Conservation (phyloP, 1,284 basidiomycete genomes). For the Tranzscheliella williamsii region DNA sequence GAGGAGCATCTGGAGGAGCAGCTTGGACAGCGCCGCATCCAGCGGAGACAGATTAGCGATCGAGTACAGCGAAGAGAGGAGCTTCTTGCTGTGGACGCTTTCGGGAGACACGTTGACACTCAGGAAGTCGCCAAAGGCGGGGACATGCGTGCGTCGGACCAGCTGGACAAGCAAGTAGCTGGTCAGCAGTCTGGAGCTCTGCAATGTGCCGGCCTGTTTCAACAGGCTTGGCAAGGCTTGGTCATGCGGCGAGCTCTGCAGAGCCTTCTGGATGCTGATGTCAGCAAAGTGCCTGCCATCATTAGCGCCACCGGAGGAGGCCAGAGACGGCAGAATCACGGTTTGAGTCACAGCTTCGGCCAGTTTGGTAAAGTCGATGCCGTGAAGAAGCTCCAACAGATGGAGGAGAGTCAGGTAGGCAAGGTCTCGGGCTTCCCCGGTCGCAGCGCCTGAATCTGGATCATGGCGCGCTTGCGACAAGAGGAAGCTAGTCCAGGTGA, state of each 20-base stretch:
- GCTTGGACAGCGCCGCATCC: conserved; percentile 6
- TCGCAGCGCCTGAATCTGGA: too few species aligned
- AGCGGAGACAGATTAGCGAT: conserved; percentile 22
- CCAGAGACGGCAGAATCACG: conserved; percentile 11
- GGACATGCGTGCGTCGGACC: conserved; percentile 10
- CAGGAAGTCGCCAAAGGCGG: conserved; percentile 20
- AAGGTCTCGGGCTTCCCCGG: conserved; percentile 32
- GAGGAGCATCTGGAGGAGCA: conserved; percentile 65
- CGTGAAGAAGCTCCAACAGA: conserved; percentile 5
- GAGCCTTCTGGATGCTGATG: conserved; percentile 4
- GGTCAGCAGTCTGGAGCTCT: conserved; percentile 12
- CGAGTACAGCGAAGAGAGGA: conserved; percentile 27
- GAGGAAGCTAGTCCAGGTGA: conserved; percentile 16
- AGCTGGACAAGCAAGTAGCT: conserved; percentile 24
- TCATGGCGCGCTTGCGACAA: neutral
- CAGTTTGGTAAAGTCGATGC: conserved; percentile 8
- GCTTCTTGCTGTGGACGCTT: conserved; percentile 5
- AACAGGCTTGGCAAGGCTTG: conserved; percentile 8
- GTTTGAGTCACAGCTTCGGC: conserved; percentile 3
- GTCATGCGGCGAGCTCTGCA: conserved; percentile 13
- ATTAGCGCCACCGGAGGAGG: conserved; percentile 3
- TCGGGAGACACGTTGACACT: conserved; percentile 17
- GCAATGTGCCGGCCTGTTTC: conserved; percentile 14
- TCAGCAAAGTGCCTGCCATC: conserved; percentile 6
- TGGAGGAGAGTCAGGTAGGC: conserved; percentile 20